These are phyloP conservation scores for Tolypocladium tundrense DNA, from an alignment of 2,329 filamentous ascomycete genomes.

Conservation along the genomic window DNA sequence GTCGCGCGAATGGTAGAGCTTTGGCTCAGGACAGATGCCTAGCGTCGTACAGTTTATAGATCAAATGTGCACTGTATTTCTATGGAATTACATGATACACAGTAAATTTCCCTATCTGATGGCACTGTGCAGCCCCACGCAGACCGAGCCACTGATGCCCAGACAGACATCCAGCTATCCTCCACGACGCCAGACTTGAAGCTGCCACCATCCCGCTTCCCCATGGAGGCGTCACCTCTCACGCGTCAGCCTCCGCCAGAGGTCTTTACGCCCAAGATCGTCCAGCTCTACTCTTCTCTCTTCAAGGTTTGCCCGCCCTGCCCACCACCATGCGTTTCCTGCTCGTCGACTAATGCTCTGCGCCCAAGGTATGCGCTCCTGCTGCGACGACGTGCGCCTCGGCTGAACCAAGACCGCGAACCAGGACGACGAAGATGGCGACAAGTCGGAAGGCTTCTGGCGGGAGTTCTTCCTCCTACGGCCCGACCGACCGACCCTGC, in stretches of 20 bases:
- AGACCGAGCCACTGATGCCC: background rate
- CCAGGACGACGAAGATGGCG: constrained; percentile 54
- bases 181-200: background rate
- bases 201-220: background rate
- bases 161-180: background rate
- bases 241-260: constrained; percentile 86
- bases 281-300: constrained; percentile 75
- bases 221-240: constrained; percentile 84
- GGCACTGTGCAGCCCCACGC: background rate
- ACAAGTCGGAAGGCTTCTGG: constrained; percentile 88
- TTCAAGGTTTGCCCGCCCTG: constrained; percentile 52
- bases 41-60: background rate
- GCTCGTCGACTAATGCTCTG: constrained; percentile 4
- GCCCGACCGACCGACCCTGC: constrained; percentile 62
- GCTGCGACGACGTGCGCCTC: constrained; percentile 6
- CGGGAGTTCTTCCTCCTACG: constrained; percentile 85
- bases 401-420: constrained; percentile 15
- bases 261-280: constrained; percentile 88
- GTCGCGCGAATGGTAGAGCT: too few relatives aligned
- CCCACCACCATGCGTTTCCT: constrained; percentile 3
- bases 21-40: too few relatives aligned
- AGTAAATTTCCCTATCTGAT: background rate
- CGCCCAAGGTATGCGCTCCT: constrained; percentile 14
- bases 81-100: background rate
- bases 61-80: background rate